Conservation (phyloP, 768 basidiomycete species). For the Calvatia gigantea region DNA sequence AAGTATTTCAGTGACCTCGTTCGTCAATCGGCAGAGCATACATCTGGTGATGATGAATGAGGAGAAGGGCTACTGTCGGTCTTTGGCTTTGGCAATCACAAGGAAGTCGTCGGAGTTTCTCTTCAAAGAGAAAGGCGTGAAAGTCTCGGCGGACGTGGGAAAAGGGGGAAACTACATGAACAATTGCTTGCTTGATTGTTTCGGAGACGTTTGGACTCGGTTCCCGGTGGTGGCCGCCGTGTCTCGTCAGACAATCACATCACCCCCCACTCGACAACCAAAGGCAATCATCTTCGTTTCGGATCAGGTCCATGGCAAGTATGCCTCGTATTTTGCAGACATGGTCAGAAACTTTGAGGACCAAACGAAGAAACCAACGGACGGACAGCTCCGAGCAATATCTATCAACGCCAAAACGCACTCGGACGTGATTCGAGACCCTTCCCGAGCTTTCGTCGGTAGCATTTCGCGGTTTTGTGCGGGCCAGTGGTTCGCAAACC, state of each 20-base stretch:
- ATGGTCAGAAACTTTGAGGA: slow-evolving; percentile 45
- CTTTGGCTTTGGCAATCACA: slow-evolving; percentile 48
- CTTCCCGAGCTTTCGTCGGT: not conserved
- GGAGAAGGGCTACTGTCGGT: slow-evolving; percentile 28
- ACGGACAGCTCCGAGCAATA: slow-evolving; percentile 37
- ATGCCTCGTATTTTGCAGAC: slow-evolving; percentile 39
- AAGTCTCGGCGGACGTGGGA: slow-evolving; percentile 14
- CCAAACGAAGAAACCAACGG: slow-evolving; percentile 49
- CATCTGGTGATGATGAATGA: slow-evolving; percentile 41
- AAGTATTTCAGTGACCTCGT: slow-evolving; percentile 37
- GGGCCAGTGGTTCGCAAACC: slow-evolving; percentile 62
- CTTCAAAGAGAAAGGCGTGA: slow-evolving; percentile 41
- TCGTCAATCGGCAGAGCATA: slow-evolving; percentile 36
- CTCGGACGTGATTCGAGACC: not conserved
- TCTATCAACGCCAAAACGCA: slow-evolving; percentile 21
- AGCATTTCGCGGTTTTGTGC: slow-evolving; percentile 34
- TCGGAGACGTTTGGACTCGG: slow-evolving; percentile 55
- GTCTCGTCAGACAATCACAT: slow-evolving; percentile 34
- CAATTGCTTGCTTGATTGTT: slow-evolving; percentile 53
- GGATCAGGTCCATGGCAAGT: slow-evolving; percentile 24
- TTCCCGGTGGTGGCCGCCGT: slow-evolving; percentile 57
- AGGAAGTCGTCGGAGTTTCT: slow-evolving; percentile 53
- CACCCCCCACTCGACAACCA: slow-evolving; percentile 26
- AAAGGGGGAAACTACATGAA: slow-evolving; percentile 24
- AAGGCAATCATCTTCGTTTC: slow-evolving; percentile 43